phyloP scores from a whole-genome alignment of 768 basidiomycete species.

The Plicaturopsis crispa region DNA sequence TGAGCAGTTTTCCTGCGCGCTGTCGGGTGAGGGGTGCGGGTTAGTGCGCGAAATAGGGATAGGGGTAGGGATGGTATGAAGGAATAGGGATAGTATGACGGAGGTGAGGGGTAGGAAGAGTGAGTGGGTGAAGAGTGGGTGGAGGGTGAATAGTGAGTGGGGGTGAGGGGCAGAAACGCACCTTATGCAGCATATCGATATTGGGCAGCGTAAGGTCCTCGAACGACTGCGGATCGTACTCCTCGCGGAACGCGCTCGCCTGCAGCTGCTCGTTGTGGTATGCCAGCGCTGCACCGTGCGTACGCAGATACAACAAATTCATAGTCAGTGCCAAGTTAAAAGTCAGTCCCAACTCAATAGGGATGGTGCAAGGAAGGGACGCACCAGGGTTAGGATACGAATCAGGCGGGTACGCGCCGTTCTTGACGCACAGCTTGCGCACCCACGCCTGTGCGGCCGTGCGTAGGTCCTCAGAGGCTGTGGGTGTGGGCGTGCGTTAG shows the following conservation, averaged over 20 bases:
- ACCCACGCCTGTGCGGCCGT: constrained; percentile 68
- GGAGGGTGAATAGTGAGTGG: constrained; percentile 75
- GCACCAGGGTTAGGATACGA: constrained; percentile 87
- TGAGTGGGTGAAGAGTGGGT: constrained; percentile 72
- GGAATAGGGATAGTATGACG: neutral
- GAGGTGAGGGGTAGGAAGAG: constrained; percentile 23
- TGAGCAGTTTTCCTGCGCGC: constrained; percentile 64
- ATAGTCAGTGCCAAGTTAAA: constrained; percentile 61
- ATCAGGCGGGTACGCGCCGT: constrained; percentile 80
- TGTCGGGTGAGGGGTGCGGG: constrained; percentile 18
- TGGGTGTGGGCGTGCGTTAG: no score
- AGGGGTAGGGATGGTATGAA: no score
- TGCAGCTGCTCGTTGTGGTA: constrained; percentile 88
- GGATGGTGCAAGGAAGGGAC: constrained; percentile 12
- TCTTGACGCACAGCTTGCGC: constrained; percentile 70
- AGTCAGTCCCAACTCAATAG: neutral
- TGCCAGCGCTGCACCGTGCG: constrained; percentile 51
- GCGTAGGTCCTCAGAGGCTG: constrained; percentile 63
- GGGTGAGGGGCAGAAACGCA: constrained; percentile 62
- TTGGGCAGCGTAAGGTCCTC: constrained; percentile 82
- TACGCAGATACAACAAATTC: constrained; percentile 70
- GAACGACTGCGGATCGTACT: constrained; percentile 70
- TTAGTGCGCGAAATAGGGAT: constrained; percentile 16
- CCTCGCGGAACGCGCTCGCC: constrained; percentile 87
- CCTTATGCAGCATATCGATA: constrained; percentile 72